Evolutionary conservation across 306 rosid genomes (phyloP).

Genomic region (Glycyrrhiza uralensis): DNA sequence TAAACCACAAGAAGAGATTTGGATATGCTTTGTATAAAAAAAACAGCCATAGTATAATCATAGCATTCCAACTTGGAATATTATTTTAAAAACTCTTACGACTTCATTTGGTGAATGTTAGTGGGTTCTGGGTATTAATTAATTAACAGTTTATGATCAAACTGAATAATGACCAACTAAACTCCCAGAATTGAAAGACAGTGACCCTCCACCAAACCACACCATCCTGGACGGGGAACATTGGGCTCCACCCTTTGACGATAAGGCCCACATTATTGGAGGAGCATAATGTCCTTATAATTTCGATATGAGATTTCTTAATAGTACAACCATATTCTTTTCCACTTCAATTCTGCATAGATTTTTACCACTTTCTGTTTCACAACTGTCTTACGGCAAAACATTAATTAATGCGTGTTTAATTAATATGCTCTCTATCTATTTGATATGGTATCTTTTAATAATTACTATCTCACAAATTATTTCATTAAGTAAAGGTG

Average conservation of each 20-base stretch:
- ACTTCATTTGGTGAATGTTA: constrained; percentile 18
- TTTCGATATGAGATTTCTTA: background rate
- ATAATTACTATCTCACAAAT: too few relatives aligned
- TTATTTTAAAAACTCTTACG: constrained; percentile 14
- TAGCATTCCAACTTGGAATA: constrained; percentile 17
- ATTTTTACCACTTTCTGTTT: background rate
- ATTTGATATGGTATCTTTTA: too few relatives aligned
- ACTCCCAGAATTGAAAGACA: constrained; percentile 18
- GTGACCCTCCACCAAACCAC: constrained; percentile 49
- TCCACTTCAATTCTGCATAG: background rate
- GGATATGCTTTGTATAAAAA: constrained; percentile 32
- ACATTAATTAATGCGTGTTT: constrained; percentile 5
- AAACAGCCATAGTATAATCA: constrained; percentile 20
- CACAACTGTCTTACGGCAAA: background rate
- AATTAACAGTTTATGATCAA: background rate
- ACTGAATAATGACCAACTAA: constrained; percentile 27
- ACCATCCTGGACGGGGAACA: constrained; percentile 21
- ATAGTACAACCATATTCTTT: background rate
- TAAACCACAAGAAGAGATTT: background rate
- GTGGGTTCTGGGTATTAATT: background rate
- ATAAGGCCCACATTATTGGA: constrained; percentile 35
- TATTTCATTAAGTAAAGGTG: too few relatives aligned
- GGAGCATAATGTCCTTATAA: background rate
- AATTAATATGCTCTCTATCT: too few relatives aligned
- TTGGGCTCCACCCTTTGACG: constrained; percentile 50